A percentile compares a stretch with the other conserved stretches of the same genome.
Evolutionary conservation across 331 rosid species (phyloP).

Genomic region (Pyracantha coccinea): DNA sequence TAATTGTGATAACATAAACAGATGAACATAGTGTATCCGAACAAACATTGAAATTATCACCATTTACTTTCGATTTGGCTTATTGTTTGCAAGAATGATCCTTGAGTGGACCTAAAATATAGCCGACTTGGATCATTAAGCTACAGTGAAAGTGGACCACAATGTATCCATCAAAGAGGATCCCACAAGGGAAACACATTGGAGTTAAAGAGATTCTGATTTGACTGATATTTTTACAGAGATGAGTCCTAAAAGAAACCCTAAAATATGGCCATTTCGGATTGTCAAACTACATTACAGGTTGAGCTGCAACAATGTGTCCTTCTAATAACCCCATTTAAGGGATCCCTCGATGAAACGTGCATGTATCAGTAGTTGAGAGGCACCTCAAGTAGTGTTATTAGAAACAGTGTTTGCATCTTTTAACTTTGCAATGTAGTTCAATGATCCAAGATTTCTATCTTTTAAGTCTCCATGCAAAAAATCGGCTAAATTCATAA

Average conservation of each 20-base stretch:
- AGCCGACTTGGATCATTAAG: neutral
- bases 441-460: neutral
- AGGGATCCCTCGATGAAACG: neutral
- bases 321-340: neutral
- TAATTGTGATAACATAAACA: neutral
- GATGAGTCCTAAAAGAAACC: neutral
- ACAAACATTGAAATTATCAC: neutral
- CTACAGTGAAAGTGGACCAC: neutral
- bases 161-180: too few species aligned
- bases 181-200: neutral
- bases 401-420: neutral
- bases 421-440: neutral
- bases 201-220: neutral
- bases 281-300: neutral
- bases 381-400: neutral
- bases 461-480: too few species aligned
- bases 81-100: neutral
- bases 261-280: neutral
- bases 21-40: neutral
- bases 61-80: neutral
- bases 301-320: neutral
- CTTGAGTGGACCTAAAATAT: neutral
- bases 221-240: neutral
- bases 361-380: neutral
- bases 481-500: too few species aligned